These are phyloP conservation scores for Papiliotrema nemorosa DNA, from an alignment of 1,284 basidiomycete species.

Conservation along the genomic window DNA sequence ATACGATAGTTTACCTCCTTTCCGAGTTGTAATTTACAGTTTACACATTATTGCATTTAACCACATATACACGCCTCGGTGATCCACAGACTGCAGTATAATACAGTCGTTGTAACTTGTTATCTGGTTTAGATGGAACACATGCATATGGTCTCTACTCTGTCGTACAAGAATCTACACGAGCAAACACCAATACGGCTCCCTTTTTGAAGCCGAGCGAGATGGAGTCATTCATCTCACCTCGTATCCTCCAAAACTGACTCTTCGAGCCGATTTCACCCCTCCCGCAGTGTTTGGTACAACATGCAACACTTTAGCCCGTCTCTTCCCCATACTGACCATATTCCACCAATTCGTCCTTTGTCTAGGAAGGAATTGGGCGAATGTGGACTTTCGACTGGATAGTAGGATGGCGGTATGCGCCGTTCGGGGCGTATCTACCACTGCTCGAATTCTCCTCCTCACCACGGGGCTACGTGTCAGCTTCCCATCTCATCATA, in stretches of 20 bases:
- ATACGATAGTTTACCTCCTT: no score
- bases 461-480: not conserved
- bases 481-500: not conserved
- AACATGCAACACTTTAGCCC: not conserved
- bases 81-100: no score
- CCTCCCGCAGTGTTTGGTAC: not conserved
- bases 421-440: not conserved
- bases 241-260: constrained; percentile 3
- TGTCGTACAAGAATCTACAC: no score
- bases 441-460: not conserved
- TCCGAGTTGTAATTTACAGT: no score
- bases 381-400: not conserved
- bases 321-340: not conserved
- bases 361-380: not conserved
- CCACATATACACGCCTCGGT: no score
- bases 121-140: no score
- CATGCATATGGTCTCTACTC: no score
- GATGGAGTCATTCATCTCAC: no score
- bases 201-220: no score
- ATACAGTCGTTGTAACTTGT: no score
- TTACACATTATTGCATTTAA: no score
- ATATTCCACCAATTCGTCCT: not conserved
- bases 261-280: not conserved
- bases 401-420: not conserved
- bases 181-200: no score